Evolutionary conservation across 169 alveolate species (phyloP), one percentile per base, ranked within the genome.

Genomic region (Plasmodium inui): DNA sequence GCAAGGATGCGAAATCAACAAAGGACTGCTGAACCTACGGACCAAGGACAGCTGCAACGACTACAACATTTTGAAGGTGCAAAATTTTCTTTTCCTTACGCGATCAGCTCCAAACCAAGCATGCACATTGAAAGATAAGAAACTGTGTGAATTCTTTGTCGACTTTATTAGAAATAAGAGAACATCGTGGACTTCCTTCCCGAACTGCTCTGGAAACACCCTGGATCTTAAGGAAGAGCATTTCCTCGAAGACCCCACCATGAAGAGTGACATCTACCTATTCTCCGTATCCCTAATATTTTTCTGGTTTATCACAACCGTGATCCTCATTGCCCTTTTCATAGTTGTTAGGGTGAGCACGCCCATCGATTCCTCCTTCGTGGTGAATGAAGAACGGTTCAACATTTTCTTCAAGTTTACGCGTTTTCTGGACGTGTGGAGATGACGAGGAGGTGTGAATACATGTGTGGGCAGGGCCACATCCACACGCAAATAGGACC

Each of bases 341-440:
- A 7, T 86, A n/a, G 61, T 86, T 37, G 44, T 86, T 44, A 86
- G 70, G 44, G 85, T 86, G 28, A 86, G 81, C 30, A 86, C 93
- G 10, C 93, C 93, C 17, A 57, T 86, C 3, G 93, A 86, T 86
- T 86, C 93, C 10, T 86, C 93, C 7, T 86, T 86, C 32, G 80
- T 74, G 39, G 61, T 86, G 50, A 86, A 86, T 76, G 85, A 78
- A 53, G 93, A 86, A 19, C 79, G 93, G 6, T 70, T 86, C 44
- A 86, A 74, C 70, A 34, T 76, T 50, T 86, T 86, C 76, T 86
- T 86, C 67, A 76, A 78, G 70, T 86, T 86, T 76, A 86, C 93
- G 28, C 84, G 93, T 12, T 30, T 73, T 26, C 8, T 86, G 32
- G 93, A 86, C 34, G 85, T 78, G 41, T 86, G 93, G 93, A 86